These are phyloP conservation scores for Boletus insuetus DNA, from an alignment of 768 basidiomycete species.

Conservation along the genomic window DNA sequence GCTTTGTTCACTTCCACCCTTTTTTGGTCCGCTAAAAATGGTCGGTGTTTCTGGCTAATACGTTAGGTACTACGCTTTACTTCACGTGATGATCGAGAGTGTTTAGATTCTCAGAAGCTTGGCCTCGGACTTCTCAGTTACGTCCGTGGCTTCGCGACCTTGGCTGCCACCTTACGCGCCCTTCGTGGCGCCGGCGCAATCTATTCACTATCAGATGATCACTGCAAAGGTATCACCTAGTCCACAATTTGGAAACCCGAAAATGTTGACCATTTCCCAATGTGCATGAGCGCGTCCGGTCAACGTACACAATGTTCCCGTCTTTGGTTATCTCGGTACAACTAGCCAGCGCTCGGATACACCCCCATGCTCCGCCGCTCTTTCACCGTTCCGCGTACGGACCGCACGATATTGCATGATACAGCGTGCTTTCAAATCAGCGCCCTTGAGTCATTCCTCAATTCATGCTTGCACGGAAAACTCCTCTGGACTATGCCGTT, in stretches of 20 bases:
- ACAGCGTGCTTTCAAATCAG: conserved; percentile 5
- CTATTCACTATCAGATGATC: conserved; percentile 21
- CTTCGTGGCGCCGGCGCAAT: conserved; percentile 30
- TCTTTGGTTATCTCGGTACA: conserved; percentile 22
- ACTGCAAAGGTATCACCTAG: conserved; percentile 14
- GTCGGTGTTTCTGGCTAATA: conserved; percentile 12
- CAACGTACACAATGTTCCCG: conserved; percentile 19
- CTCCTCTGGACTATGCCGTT: not conserved
- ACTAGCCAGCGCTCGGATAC: conserved; percentile 13
- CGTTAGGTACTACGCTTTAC: conserved; percentile 12
- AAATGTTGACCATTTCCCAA: conserved; percentile 16
- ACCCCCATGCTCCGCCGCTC: conserved; percentile 23
- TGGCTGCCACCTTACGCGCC: conserved; percentile 17
- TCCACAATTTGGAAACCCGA: conserved; percentile 9
- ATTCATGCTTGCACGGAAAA: conserved; percentile 16
- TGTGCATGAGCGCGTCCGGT: conserved; percentile 12
- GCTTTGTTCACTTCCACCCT: conserved; percentile 11
- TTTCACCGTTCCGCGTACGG: conserved; percentile 16
- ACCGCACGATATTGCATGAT: conserved; percentile 11
- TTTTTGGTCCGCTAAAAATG: conserved; percentile 19
- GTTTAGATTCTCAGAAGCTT: conserved; percentile 30
- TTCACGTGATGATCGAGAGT: conserved; percentile 27
- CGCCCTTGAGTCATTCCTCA: conserved; percentile 4
- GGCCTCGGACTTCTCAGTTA: conserved; percentile 34
- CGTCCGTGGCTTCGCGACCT: conserved; percentile 33